Conservation (phyloP, 345 rosid genomes). For the Lenwebbia sp. region DNA sequence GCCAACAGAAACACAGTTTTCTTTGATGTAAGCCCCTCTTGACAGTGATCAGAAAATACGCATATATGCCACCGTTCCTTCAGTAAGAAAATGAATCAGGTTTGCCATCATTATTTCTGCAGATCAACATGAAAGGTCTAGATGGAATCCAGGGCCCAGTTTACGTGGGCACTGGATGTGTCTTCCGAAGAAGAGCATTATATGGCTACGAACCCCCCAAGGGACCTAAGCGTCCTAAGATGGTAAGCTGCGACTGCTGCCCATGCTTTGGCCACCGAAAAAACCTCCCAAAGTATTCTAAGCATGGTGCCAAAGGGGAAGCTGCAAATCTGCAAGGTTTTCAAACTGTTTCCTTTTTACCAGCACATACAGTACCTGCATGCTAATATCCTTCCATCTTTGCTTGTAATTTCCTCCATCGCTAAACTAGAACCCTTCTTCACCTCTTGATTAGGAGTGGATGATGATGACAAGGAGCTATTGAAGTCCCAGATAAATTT, state of each 20-base stretch:
- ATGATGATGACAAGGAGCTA: constrained; percentile 66
- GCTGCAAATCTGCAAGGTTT: constrained; percentile 53
- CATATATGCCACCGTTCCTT: neutral
- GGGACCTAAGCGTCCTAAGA: constrained; percentile 88
- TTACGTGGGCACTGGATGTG: constrained; percentile 96
- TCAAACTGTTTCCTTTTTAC: neutral
- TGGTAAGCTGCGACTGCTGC: constrained; percentile 94
- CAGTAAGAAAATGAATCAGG: neutral
- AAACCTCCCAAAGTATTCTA: constrained; percentile 43
- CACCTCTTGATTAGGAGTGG: constrained; percentile 22
- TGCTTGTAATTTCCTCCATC: neutral
- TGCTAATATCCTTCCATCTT: neutral
- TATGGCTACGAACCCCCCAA: constrained; percentile 92
- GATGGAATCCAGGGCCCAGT: constrained; percentile 95
- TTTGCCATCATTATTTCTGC: neutral
- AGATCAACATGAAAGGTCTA: constrained; percentile 81
- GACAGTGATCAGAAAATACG: neutral
- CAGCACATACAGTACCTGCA: neutral
- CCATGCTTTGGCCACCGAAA: constrained; percentile 88
- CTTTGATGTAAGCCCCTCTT: constrained; percentile 56
- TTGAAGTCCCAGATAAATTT: constrained; percentile 92
- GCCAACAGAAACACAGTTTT: constrained; percentile 90
- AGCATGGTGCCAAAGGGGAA: constrained; percentile 35
- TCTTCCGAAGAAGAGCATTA: constrained; percentile 87
- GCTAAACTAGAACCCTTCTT: neutral